Base-by-base conservation (phyloP, 1,139 yeast species). In the Yamadazyma sp. region DNA sequence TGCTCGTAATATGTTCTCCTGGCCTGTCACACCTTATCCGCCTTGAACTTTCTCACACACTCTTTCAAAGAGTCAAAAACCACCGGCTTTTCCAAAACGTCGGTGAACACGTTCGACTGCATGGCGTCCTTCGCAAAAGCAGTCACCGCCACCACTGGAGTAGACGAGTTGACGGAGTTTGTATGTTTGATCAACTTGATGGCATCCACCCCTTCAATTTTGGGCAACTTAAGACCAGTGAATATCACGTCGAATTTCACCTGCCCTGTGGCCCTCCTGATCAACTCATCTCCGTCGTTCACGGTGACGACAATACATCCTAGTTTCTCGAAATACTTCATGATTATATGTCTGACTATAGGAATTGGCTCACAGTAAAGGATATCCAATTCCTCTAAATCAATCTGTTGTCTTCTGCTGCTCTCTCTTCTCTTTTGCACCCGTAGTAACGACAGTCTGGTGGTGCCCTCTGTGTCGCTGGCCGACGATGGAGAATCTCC, bases 331-430 rank as follows among this genome's bases (percentile, higher is more conserved):
- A 92, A 65, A 50, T 83, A 71, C 43, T 75, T 77, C 36, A 81
- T 77, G 31, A 84, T 75, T 10, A 87, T 75, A 55, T 80, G 88
- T 35, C 95, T 65, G 46, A 87, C 83, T 38, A 84, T 84, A 0
- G 96, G 92, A 45, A 87, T 87, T 3, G 94, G 89, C 54, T 89
- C 96, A 62, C 96, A 89, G 24, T 88, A 73, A 36, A 91, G 65
- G 3, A 88, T 81, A 58, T 87, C 94, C 44, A 86, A 38, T 45
- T 71, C 69, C 39, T 46, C 41, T 31, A 46, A 39, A 34, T 48
- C 40, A 10, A 56, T 49, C 5, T 61, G 56, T 17, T 62, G 59
- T 53, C 69, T 58, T 47, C 73, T 56, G 6, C 75, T 61, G 42
- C 78, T 69, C 51, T 76, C 82, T 38, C 88, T 64, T 49, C 87